Evolutionary conservation across 169 alveolate species (phyloP).

Genomic region (Plasmodium adleri): DNA sequence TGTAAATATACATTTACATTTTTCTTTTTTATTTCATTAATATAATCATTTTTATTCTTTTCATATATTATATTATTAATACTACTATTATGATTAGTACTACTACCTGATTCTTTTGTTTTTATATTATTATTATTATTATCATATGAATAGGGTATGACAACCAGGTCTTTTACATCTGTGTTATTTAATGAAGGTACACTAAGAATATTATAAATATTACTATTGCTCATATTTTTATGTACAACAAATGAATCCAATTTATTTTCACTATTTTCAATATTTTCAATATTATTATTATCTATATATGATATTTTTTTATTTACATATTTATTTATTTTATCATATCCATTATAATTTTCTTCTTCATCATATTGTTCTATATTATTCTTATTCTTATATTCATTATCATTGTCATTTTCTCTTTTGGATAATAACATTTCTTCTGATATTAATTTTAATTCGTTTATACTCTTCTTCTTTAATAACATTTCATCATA

Average conservation of each 20-base stretch:
- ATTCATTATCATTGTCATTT: neutral
- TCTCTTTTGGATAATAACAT: neutral
- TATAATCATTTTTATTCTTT: constrained; percentile 21
- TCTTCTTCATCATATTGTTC: constrained; percentile 31
- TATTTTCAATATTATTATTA: neutral
- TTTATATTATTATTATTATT: neutral
- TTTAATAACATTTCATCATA: neutral
- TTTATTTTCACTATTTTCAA: constrained; percentile 5
- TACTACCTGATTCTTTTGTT: constrained; percentile 12
- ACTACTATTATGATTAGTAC: no score
- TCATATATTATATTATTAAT: constrained; percentile 1
- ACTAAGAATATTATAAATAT: neutral
- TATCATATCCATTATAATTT: constrained; percentile 15
- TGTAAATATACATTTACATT: constrained; percentile 36
- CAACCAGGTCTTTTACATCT: constrained; percentile 62
- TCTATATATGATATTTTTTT: neutral
- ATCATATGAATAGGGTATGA: constrained; percentile 53
- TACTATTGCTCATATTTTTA: constrained; percentile 11
- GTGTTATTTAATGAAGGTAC: constrained; percentile 10
- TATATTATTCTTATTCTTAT: constrained; percentile 9
- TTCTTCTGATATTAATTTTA: neutral
- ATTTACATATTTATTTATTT: neutral
- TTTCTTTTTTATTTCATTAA: constrained; percentile 63
- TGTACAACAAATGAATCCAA: constrained; percentile 17
- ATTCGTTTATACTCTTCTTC: neutral